Base-by-base conservation (phyloP, 805 yeast species). In the Candida easanensis region DNA sequence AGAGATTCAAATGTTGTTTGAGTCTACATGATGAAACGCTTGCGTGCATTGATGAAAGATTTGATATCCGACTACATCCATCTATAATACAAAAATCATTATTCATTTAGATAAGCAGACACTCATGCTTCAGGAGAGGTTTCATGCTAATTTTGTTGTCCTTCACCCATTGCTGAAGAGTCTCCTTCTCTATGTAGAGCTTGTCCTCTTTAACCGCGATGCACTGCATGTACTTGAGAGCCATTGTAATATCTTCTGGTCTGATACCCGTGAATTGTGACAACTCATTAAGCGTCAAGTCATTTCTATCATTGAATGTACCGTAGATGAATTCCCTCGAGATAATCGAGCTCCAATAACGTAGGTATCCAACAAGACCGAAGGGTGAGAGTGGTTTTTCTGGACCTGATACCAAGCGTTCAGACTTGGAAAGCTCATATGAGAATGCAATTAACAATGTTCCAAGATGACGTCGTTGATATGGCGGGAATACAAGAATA, bases 401-500 rank as follows among this genome's bases (percentile, higher is more conserved):
- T 0, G 99, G 99, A 0, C 97, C 95, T 46, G 96, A 88, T 2
- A 77, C 63, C 17, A 69, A 53, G 23, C 77, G 79, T 33, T 85
- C 86, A 14, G 73, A 74, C 31, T 77, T 68, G 0, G 96, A 88
- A 17, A 90, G 61, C 23, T 74, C 80, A 58, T 91, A 93, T 30
- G 95, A 87, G 52, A 88, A 86, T 47, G 88, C 88, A 14, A 93
- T 87, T 31, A 93, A 61, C 10, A 88, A 68, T 5, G 88, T 79
- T 0, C 98, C 99, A 20, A 90, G 61, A 7, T 79, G 82, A 32
- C 75, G 73, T 45, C 88, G 71, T 61, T 91, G 98, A 60, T 80
- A 93, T 3, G 97, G 97, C 1, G 99, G 99, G 48, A 93, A 86
- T 4, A 88, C 80, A 51, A 93, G 72, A 11, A 93, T 85, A 58